Conservation (phyloP, 257 asterid species). For the Capsicum chinense region DNA sequence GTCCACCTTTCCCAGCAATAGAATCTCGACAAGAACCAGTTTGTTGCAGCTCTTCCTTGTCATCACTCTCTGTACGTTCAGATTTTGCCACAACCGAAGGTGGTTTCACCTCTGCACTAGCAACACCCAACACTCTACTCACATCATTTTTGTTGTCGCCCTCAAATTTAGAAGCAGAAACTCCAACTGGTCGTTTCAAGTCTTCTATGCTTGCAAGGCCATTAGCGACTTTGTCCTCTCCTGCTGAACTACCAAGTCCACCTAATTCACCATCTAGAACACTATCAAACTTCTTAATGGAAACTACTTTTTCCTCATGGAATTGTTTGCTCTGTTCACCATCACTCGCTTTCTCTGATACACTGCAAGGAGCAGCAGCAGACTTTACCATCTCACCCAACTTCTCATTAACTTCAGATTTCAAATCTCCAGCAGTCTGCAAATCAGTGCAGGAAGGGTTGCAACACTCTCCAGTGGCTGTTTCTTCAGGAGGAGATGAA, state of each 20-base stretch:
- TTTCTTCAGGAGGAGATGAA: conserved; percentile 30
- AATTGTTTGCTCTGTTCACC: conserved; percentile 36
- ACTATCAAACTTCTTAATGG: conserved; percentile 32
- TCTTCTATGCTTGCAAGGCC: conserved; percentile 30
- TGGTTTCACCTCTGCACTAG: conserved; percentile 30
- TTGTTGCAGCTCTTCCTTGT: conserved; percentile 34
- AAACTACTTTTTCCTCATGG: conserved; percentile 33
- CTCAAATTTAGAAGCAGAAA: conserved; percentile 26
- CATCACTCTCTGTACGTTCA: conserved; percentile 37
- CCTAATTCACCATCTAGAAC: conserved; percentile 23
- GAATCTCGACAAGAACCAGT: conserved; percentile 26
- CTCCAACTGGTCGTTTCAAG: conserved; percentile 28
- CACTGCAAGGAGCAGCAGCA: conserved; percentile 25
- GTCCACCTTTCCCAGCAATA: conserved; percentile 29
- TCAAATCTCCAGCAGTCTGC: conserved; percentile 35
- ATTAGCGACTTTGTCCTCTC: conserved; percentile 25
- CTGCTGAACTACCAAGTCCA: conserved; percentile 19
- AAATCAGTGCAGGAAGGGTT: conserved; percentile 32
- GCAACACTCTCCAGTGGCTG: conserved; percentile 29
- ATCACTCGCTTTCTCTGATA: conserved; percentile 36
- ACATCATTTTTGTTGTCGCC: conserved; percentile 36
- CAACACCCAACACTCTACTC: conserved; percentile 30
- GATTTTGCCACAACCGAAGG: conserved; percentile 24
- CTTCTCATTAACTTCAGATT: conserved; percentile 34
- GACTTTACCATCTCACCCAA: conserved; percentile 33